These are phyloP conservation scores for Lepraria neglecta DNA, from an alignment of 495 filamentous ascomycete genomes.

Conservation along the genomic window DNA sequence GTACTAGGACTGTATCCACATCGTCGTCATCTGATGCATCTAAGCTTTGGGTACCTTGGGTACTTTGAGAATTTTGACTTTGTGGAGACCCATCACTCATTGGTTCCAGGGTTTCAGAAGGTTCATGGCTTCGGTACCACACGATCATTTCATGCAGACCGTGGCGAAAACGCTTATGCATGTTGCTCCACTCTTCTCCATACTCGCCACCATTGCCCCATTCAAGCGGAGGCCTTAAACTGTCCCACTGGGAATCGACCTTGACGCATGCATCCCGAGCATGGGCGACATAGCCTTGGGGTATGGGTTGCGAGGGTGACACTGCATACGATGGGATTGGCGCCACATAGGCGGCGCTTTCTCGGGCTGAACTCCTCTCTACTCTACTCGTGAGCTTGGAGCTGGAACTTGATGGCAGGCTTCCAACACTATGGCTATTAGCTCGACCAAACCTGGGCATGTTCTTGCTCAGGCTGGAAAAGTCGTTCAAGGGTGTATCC, in stretches of 20 bases:
- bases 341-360: slow-evolving; percentile 51
- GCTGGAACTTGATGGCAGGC: background rate
- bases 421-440: slow-evolving; percentile 35
- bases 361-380: slow-evolving; percentile 13
- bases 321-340: slow-evolving; percentile 80
- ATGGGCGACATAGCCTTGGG: slow-evolving; percentile 80
- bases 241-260: slow-evolving; percentile 93
- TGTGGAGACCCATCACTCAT: slow-evolving; percentile 29
- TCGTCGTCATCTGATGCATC: slow-evolving; percentile 42
- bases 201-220: slow-evolving; percentile 86
- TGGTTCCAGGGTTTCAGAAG: slow-evolving; percentile 36
- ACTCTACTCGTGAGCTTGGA: slow-evolving; percentile 8
- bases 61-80: slow-evolving; percentile 5
- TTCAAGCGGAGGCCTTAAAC: slow-evolving; percentile 62
- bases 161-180: slow-evolving; percentile 82
- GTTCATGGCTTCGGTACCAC: slow-evolving; percentile 67
- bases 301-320: slow-evolving; percentile 71
- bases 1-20: slow-evolving; percentile 71
- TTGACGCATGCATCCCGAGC: slow-evolving; percentile 83
- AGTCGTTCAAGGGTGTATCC: slow-evolving; percentile 24
- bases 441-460: slow-evolving; percentile 40
- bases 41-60: slow-evolving; percentile 14
- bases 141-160: slow-evolving; percentile 68
- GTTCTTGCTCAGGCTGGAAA: slow-evolving; percentile 25
- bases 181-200: slow-evolving; percentile 89